Evolutionary conservation across 2,329 filamentous ascomycete species (phyloP), one percentile per base, ranked within the genome.

Genomic region (Fusarium citri): DNA sequence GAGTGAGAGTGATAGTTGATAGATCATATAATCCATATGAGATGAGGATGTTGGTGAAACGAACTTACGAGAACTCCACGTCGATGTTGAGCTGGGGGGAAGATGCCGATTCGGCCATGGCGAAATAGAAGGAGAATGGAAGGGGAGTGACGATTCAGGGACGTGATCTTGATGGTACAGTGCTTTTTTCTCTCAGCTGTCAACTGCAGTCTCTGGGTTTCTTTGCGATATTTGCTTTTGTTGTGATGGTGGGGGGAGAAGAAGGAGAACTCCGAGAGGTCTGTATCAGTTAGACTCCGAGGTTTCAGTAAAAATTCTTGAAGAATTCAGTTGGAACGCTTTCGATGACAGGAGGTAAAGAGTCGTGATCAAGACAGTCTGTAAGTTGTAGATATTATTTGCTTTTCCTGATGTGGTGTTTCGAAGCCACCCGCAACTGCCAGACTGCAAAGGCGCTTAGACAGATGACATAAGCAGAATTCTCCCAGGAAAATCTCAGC

Each of bases 1-100:
- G 61, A 55, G 57, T 31, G 49, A 45, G 55, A 10, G 18, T n/a
- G 18, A 12, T 12, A 64, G 55, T 42, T 75, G 74, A 76, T 47
- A 72, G 56, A 72, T 76, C 73, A 75, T 43, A 75, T 72, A 64
- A 75, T 42, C 64, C 64, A 66, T 40, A 25, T 41, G 37, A 53
- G 54, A 57, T 53, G 66, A 54, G 55, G 30, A 57, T 64, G 22
- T 49, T 50, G 46, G 37, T 60, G 66, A 71, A 67, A 59, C 47
- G 47, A 53, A 80, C 83, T 77, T 77, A 84, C 83, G 82, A 85
- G 76, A 96, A 95, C 78, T 96, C 93, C 28, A 96, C 88, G 8
- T 87, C 87, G 70, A 95, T 85, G 23, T 85, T 78, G 51, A 93
- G 81, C 12, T 78, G 78, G 34, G 78, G 71, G 75, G 55, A 41